phyloP scores from a whole-genome alignment of 306 rosid species.

The Carpinus viminea region DNA sequence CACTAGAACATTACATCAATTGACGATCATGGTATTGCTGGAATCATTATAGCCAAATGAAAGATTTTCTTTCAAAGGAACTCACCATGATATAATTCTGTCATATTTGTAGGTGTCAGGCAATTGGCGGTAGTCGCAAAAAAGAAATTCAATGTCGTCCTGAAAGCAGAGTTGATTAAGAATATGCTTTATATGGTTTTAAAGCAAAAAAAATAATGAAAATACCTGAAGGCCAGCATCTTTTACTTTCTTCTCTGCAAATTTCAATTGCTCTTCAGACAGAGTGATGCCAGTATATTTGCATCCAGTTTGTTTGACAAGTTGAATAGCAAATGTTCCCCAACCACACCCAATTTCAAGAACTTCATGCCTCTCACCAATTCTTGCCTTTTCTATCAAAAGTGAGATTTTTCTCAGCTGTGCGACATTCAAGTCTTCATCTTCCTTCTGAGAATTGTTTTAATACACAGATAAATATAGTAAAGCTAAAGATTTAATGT shows the following conservation, averaged over 20 bases:
- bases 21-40: not conserved
- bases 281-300: conserved; percentile 84
- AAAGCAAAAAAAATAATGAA: not conserved
- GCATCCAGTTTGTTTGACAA: conserved; percentile 77
- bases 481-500: not conserved
- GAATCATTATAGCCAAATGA: not conserved
- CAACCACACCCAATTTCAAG: conserved; percentile 92
- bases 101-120: conserved; percentile 54
- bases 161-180: conserved; percentile 27
- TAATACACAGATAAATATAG: conserved; percentile 1
- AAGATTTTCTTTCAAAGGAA: not conserved
- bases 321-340: conserved; percentile 91
- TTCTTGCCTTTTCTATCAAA: conserved; percentile 68
- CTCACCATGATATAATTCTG: conserved; percentile 86
- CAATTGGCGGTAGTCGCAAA: conserved; percentile 82
- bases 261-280: conserved; percentile 78
- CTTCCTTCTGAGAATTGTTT: conserved; percentile 44
- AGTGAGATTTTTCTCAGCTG: conserved; percentile 71
- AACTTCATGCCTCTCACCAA: conserved; percentile 66
- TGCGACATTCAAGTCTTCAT: conserved; percentile 72
- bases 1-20: conserved; percentile 49
- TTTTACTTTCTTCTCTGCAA: conserved; percentile 64
- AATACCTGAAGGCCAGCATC: conserved; percentile 73
- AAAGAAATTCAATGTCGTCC: conserved; percentile 67
- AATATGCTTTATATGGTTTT: not conserved